Conservation (phyloP, 768 basidiomycete species). For the Russula griseocarnosa region DNA sequence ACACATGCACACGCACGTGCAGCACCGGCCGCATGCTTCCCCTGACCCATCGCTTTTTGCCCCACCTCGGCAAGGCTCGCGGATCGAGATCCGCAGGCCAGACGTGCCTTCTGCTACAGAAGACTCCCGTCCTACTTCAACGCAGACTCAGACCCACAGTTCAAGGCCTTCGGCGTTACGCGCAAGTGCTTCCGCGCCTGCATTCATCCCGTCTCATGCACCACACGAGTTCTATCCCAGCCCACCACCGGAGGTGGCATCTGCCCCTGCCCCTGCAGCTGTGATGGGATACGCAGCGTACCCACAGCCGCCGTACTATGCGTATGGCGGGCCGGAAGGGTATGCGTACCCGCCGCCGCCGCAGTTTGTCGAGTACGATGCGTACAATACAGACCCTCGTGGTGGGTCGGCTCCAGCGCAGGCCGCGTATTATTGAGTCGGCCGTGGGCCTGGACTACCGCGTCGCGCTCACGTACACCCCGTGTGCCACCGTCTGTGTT, state of each 20-base stretch:
- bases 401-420: constrained; percentile 5
- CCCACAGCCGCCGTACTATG: constrained; percentile 22
- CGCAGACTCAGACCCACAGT: too few relatives aligned
- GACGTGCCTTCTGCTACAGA: too few relatives aligned
- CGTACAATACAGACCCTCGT: constrained; percentile 16
- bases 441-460: too few relatives aligned
- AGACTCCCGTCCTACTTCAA: too few relatives aligned
- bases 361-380: constrained; percentile 23
- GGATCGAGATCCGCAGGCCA: constrained; percentile 72
- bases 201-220: constrained; percentile 15
- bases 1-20: constrained; percentile 55
- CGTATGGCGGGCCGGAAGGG: constrained; percentile 15
- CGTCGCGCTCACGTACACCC: too few relatives aligned
- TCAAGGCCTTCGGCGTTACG: too few relatives aligned
- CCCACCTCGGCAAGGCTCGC: constrained; percentile 65
- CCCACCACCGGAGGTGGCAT: constrained; percentile 26
- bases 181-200: constrained; percentile 18
- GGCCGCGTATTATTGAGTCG: too few relatives aligned
- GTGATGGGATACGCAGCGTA: constrained; percentile 60
- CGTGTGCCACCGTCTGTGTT: too few relatives aligned
- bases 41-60: constrained; percentile 70
- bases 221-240: constrained; percentile 33
- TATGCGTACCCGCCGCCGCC: constrained; percentile 20
- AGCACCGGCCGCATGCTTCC: constrained; percentile 44
- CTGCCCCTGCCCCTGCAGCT: constrained; percentile 35